These are phyloP conservation scores for Penicillium riverlandense DNA, from an alignment of 495 filamentous ascomycete species.

Conservation along the genomic window DNA sequence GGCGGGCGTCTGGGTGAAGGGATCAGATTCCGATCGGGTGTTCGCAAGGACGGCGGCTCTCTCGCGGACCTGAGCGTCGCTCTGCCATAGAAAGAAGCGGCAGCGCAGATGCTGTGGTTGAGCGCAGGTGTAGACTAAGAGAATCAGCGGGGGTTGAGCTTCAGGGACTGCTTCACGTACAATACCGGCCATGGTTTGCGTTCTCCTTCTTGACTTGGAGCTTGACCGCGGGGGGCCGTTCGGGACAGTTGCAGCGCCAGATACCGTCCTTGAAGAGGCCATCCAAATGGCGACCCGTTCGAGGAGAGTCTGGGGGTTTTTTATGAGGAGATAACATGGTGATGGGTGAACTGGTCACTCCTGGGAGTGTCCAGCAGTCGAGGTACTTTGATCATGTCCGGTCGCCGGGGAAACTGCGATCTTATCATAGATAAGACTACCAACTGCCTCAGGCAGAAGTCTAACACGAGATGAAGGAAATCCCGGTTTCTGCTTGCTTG, in stretches of 20 bases:
- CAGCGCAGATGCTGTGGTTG: slow-evolving; percentile 45
- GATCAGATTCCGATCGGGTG: slow-evolving; percentile 30
- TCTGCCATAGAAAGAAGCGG: slow-evolving; percentile 65
- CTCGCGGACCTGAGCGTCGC: slow-evolving; percentile 53
- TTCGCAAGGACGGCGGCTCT: slow-evolving; percentile 43
- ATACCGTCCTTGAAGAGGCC: slow-evolving; percentile 49
- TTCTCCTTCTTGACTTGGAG: slow-evolving; percentile 61
- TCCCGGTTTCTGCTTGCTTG: no score
- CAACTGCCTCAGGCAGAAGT: background rate
- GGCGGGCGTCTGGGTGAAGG: slow-evolving; percentile 6
- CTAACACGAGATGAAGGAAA: background rate
- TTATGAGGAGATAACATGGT: slow-evolving; percentile 20
- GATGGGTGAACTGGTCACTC: background rate
- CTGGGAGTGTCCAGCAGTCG: background rate
- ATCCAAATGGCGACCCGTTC: slow-evolving; percentile 31
- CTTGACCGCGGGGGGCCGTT: slow-evolving; percentile 51
- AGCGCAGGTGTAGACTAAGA: slow-evolving; percentile 58
- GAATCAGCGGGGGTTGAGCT: background rate
- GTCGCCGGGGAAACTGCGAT: slow-evolving; percentile 21
- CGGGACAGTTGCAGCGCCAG: slow-evolving; percentile 62
- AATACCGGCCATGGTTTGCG: slow-evolving; percentile 56
- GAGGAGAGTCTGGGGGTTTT: slow-evolving; percentile 15
- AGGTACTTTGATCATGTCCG: background rate
- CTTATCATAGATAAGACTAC: background rate
- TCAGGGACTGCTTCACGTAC: slow-evolving; percentile 12